Evolutionary conservation across 2,329 filamentous ascomycete species (phyloP).

Genomic region (Alternaria ethzedia): DNA sequence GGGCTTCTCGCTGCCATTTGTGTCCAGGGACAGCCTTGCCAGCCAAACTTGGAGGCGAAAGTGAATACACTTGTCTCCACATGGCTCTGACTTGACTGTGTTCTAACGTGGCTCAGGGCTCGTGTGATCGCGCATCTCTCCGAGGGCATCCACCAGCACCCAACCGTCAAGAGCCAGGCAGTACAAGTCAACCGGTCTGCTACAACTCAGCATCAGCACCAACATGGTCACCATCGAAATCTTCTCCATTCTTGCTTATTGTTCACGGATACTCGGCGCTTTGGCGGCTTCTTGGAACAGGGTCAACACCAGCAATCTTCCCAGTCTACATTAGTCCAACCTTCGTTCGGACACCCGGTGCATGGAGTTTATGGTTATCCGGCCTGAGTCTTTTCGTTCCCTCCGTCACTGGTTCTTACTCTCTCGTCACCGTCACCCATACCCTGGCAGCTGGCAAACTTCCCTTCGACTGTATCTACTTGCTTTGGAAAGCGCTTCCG

Average conservation of each 20-base stretch:
- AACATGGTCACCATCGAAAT: constrained; percentile 35
- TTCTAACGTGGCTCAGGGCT: constrained; percentile 39
- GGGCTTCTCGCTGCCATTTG: constrained; percentile 60
- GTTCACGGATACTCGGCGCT: constrained; percentile 41
- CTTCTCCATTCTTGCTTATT: constrained; percentile 50
- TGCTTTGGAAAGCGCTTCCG: constrained; percentile 40
- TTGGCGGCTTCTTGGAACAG: constrained; percentile 36
- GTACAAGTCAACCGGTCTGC: constrained; percentile 11
- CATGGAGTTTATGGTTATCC: constrained; percentile 36
- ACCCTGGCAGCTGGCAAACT: constrained; percentile 12
- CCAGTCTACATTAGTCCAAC: constrained; percentile 19
- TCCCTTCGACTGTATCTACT: constrained; percentile 38
- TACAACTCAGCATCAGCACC: constrained; percentile 21
- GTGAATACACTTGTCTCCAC: constrained; percentile 39
- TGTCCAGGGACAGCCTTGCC: constrained; percentile 44
- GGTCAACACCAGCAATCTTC: constrained; percentile 27
- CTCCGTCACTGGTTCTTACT: constrained; percentile 5
- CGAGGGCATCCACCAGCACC: constrained; percentile 19
- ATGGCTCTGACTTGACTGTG: constrained; percentile 21
- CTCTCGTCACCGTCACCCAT: neutral
- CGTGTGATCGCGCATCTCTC: constrained; percentile 25
- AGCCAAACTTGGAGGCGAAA: constrained; percentile 48
- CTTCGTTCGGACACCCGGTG: constrained; percentile 28
- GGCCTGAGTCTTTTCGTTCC: constrained; percentile 20
- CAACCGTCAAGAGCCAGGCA: constrained; percentile 14